Base-by-base conservation (phyloP, 2,329 filamentous ascomycete species). In the Fusarium sp. region DNA sequence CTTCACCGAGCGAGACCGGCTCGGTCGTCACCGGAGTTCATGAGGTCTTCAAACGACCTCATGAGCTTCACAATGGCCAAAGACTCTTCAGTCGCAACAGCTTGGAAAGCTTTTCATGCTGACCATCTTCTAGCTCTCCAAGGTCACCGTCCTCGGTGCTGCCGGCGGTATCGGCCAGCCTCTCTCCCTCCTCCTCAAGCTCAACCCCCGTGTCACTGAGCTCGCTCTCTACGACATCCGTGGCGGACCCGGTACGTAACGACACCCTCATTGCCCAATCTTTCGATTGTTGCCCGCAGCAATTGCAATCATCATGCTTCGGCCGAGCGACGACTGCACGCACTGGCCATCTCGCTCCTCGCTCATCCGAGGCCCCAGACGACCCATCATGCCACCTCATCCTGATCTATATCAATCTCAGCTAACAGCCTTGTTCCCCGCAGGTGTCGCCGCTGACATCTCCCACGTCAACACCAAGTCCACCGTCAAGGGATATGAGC, bases 391-490 rank as follows among this genome's bases (percentile, higher is more conserved):
- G 70, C 69, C 76, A 74, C 65, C 63, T 69, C 50, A 58, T 35
- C 67, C 56, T 65, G 38, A 70, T 68, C 33, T 52, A 47, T 32
- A 76, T 17, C 30, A 45, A 35, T 57, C 37, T 43, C 47, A 45
- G 68, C 76, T 77, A 75, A 77, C 73, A 67, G 43, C 38, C 54
- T 74, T 43, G 79, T 68, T 32, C 47, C 62, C 57, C 43, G n/a
- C 80, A 97, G 96, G 96, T 93, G 97, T 99, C 86, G 97, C 96
- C 80, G 97, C 97, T 84, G 97, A 99, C 87, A 92, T 99, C 86
- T 94, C 94, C 83, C 97, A 99, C 90, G 95, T 99, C 91, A 98
- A 98, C 93, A 98, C 96, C 87, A 97, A 97, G 92, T 96, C 94
- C 89, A 92, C 86, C 80, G 96, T 98, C 86, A 95, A 90, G 81